phyloP scores from a whole-genome alignment of 2,329 filamentous ascomycete genomes.

The Fusarium sterilihyphosum region DNA sequence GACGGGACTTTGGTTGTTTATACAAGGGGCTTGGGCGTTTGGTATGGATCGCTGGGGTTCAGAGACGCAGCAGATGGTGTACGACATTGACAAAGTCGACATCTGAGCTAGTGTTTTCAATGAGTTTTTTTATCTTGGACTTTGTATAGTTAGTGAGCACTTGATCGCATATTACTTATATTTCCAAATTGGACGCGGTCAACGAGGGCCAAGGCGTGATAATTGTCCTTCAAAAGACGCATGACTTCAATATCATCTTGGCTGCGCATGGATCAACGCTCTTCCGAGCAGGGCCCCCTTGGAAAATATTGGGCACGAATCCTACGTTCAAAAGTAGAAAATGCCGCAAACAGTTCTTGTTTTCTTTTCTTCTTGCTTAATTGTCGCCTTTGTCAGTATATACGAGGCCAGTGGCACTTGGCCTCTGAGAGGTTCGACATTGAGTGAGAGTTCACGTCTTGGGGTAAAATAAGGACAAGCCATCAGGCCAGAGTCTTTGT shows the following conservation, averaged over 20 bases:
- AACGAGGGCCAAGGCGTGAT: not conserved
- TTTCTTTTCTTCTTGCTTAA: not conserved
- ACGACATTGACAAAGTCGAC: not conserved
- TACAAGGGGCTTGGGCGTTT: not conserved
- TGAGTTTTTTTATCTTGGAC: not conserved
- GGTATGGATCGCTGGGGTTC: not conserved
- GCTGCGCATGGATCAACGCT: slow-evolving; percentile 2
- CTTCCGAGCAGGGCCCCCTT: not conserved
- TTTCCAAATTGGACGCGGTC: no score
- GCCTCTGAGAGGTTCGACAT: not conserved
- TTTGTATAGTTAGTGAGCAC: rapidly evolving
- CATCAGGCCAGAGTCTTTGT: rapidly evolving
- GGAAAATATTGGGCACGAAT: not conserved
- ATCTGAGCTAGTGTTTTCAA: not conserved
- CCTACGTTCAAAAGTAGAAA: not conserved
- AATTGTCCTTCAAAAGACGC: not conserved
- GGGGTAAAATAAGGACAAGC: rapidly evolving
- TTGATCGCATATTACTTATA: no score
- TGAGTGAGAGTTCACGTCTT: rapidly evolving
- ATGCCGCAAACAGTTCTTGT: not conserved
- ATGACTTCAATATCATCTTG: not conserved
- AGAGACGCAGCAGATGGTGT: not conserved
- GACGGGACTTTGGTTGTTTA: not conserved
- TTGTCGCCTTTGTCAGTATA: rapidly evolving
- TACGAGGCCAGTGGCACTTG: not conserved